Evolutionary conservation across 2,329 filamentous ascomycete species (phyloP), one percentile per base, ranked within the genome.

Genomic region (Aspergillus udagawae): DNA sequence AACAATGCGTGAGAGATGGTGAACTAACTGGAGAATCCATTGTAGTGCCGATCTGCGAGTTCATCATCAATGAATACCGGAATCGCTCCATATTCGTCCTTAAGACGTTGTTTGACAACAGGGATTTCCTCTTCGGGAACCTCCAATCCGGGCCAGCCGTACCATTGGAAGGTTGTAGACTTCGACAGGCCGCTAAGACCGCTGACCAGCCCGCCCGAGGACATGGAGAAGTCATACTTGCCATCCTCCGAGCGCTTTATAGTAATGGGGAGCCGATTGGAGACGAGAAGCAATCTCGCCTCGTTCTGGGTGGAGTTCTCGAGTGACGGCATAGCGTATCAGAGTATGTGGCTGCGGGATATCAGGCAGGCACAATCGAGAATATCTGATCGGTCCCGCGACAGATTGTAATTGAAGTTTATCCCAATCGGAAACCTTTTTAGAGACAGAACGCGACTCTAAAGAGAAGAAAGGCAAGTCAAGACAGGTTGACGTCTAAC

Each of bases 121-220:
- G 83, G 80, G 47, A 90, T 83, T 75, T 97, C 93, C 55, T 86
- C 83, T 62, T 95, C 90, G 42, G 93, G 93, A 4, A 97, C 86
- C 75, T 97, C 91, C 51, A 96, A 79, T 41, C 94, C 94, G 0
- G 94, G 92, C 93, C 94, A 97, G 65, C 94, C 94, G 76, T 97
- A 97, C 94, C 94, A 99, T 75, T 94, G 90, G 76, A 97, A 97
- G 65, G 88, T 93, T 27, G 91, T 96, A 32, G 91, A 89, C 77
- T 97, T 97, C 67, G 90, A 88, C 57, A 97, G 79, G 27, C 94
- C 94, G 65, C 91, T 96, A 60, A 99, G 82, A 21, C 94, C 94
- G 52, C 91, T 96, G 68, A 97, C 94, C 44, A 99, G 84, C 44
- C 94, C 94, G 57, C 94, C 94, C 1, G 94, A 97, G 49, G 93